Evolutionary conservation across 2,329 filamentous ascomycete genomes (phyloP), one percentile per base, ranked within the genome.

Genomic region (Aaosphaeria arxii): DNA sequence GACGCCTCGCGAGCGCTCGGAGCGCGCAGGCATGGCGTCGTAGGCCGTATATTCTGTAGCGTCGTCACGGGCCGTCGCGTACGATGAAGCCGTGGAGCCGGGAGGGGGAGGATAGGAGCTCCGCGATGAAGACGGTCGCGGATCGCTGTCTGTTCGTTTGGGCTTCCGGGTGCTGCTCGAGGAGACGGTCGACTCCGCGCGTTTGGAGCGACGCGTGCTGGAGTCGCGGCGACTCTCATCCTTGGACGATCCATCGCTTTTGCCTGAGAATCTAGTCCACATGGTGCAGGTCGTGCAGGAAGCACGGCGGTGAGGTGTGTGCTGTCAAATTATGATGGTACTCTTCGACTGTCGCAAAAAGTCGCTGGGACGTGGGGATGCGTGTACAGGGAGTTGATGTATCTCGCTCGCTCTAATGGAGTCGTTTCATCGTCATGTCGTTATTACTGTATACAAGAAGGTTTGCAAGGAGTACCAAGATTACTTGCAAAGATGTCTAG

Each of bases 211-310:
- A 59, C 62, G 61, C 51, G 63, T 56, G n/a, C 7, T 54, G 57
- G 41, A 57, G 57, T 53, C 49, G 50, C 59, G 58, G 43, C 56
- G 55, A 55, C 60, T 53, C 42, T 57, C 52, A 36, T 58, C 54
- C 40, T 64, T 61, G 41, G 63, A 59, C 44, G 69, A 64, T 53
- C 56, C 55, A 51, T 69, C 66, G 60, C 62, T 66, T 52, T 67
- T 70, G 52, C 67, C 66, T 5, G 64, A 69, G 46, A 69, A 50
- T 42, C 59, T 65, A 53, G 53, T 70, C 69, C 69, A 72, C 69
- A 72, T 72, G 57, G 13, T 61, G 9, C 9, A n/a, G 33, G 7
- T 36, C 4, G 33, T 9, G 33, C 33, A 36, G 33, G 33, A 9
- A 46, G 43, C 30, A 46, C 29, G 51, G 45, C 31, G 39, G 40